A percentile compares a stretch with the other conserved stretches of the same genome.
These are phyloP conservation scores for Yamadazyma takamatsuzukensis DNA, from an alignment of 805 yeast genomes.

Conservation along the genomic window DNA sequence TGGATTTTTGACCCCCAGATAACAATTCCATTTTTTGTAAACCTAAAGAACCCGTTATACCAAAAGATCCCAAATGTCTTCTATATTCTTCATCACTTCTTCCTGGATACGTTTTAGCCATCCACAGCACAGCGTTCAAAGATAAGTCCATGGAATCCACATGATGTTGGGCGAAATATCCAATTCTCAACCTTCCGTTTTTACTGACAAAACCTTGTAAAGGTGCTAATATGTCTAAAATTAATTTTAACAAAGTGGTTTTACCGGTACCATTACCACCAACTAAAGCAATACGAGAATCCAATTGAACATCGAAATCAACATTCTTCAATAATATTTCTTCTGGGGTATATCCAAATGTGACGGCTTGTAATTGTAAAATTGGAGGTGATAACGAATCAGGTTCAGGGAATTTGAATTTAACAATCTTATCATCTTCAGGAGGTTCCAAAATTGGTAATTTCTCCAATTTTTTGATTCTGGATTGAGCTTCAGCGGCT, in stretches of 20 bases:
- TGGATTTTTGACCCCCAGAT: slow-evolving; percentile 97
- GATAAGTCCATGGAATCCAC: slow-evolving; percentile 94
- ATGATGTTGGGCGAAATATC: slow-evolving; percentile 98
- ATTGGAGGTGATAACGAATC: slow-evolving; percentile 92
- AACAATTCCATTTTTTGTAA: slow-evolving; percentile 83
- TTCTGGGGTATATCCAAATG: slow-evolving; percentile 75
- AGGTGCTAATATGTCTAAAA: slow-evolving; percentile 77
- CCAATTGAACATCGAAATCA: slow-evolving; percentile 86
- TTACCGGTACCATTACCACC: slow-evolving; percentile 99
- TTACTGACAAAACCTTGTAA: slow-evolving; percentile 71
- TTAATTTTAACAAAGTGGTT: slow-evolving; percentile 83
- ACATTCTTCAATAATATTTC: slow-evolving; percentile 69
- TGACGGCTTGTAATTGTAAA: slow-evolving; percentile 78
- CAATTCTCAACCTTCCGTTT: slow-evolving; percentile 86
- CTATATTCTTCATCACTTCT: slow-evolving; percentile 95
- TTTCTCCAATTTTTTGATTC: slow-evolving; percentile 95
- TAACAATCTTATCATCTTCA: slow-evolving; percentile 80
- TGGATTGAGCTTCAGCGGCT: slow-evolving; percentile 95
- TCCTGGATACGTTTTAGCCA: slow-evolving; percentile 86
- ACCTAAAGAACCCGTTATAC: slow-evolving; percentile 92
- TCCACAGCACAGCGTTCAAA: slow-evolving; percentile 89
- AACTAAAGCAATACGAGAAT: slow-evolving; percentile 91
- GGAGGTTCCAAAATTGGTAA: slow-evolving; percentile 92
- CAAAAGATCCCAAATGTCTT: slow-evolving; percentile 94
- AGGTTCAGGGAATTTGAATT: slow-evolving; percentile 93